These are phyloP conservation scores for Graphiopsis chlorocephala DNA, from an alignment of 2,329 filamentous ascomycete species.

Conservation along the genomic window DNA sequence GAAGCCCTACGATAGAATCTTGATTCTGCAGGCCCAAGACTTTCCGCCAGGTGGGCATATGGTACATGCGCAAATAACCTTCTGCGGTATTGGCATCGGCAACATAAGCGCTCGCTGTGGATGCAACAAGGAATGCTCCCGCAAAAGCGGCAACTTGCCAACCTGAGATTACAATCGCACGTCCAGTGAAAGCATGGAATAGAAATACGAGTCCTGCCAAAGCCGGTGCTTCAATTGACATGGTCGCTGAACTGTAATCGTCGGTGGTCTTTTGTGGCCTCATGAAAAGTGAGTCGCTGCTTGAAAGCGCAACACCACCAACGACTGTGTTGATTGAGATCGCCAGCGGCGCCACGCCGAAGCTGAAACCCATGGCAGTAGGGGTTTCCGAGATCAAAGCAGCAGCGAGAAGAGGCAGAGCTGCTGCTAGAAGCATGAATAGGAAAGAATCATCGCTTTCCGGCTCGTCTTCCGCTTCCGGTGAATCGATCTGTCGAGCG, in stretches of 20 bases:
- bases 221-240: conserved; percentile 5
- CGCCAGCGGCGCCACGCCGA: background rate
- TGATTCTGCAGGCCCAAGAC: background rate
- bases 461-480: background rate
- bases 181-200: background rate
- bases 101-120: background rate
- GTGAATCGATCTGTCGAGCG: background rate
- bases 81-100: background rate
- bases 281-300: background rate
- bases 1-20: background rate
- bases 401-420: background rate
- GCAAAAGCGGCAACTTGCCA: conserved; percentile 10
- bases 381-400: conserved; percentile 5
- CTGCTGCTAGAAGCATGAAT: background rate
- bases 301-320: conserved; percentile 9
- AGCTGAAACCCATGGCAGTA: background rate
- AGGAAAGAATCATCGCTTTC: background rate
- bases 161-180: background rate
- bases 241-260: background rate
- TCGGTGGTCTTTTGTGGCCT: background rate
- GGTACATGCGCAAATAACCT: background rate
- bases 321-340: background rate
- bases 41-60: conserved; percentile 9
- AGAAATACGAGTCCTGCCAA: conserved; percentile 5
- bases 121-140: conserved; percentile 4